A percentile compares a stretch with the other conserved stretches of the same genome.
These are phyloP conservation scores for Achlya hypogyna DNA, from an alignment of 352 stramenopile genomes.

Conservation along the genomic window DNA sequence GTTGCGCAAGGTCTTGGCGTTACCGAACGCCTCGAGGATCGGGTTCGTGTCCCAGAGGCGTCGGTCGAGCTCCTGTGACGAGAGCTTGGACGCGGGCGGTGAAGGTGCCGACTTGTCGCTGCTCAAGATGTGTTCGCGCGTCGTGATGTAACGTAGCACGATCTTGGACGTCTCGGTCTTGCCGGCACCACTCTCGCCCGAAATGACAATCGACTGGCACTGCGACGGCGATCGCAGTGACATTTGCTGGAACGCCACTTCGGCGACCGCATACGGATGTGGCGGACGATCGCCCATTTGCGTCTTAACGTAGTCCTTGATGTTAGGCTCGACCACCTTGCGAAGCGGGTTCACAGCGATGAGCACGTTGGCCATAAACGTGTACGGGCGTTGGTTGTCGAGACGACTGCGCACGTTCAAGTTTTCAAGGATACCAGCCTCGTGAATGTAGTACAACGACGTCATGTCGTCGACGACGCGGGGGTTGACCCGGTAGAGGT, in stretches of 20 bases:
- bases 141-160: conserved; percentile 80
- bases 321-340: conserved; percentile 65
- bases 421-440: conserved; percentile 78
- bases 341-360: conserved; percentile 84
- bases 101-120: conserved; percentile 22
- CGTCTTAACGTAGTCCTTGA: conserved; percentile 83
- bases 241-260: conserved; percentile 87
- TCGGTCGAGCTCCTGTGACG: conserved; percentile 76
- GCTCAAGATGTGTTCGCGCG: conserved; percentile 55
- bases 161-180: conserved; percentile 88
- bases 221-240: conserved; percentile 65
- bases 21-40: conserved; percentile 81
- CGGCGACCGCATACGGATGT: conserved; percentile 74
- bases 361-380: conserved; percentile 83
- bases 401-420: conserved; percentile 58
- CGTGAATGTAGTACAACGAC: conserved; percentile 82
- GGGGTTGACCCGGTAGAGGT: conserved; percentile 81
- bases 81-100: conserved; percentile 30
- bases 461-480: conserved; percentile 85
- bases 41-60: conserved; percentile 83
- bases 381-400: conserved; percentile 73
- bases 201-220: conserved; percentile 85
- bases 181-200: conserved; percentile 72
- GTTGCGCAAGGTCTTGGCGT: conserved; percentile 83
- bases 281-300: conserved; percentile 78